Base-by-base conservation (phyloP, 305 asterid genomes). In the Plantago coronopus region DNA sequence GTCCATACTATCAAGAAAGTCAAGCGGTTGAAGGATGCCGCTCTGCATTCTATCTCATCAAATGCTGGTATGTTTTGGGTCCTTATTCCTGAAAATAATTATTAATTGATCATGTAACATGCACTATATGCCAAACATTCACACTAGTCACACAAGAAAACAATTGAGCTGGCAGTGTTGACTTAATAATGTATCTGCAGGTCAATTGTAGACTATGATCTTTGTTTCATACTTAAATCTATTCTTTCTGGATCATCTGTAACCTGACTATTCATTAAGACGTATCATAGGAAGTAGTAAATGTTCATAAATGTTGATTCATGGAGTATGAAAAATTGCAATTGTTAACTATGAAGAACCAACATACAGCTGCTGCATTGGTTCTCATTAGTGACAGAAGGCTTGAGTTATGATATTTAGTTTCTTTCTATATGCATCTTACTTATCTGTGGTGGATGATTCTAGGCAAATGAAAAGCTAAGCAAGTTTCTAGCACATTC, bases 1-100 rank as follows among this genome's bases (percentile, higher is more conserved):
- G 68, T 50, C 45, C 72, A 71, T 55, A 61, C 69, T 48, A 46
- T 65, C 70, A 73, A 76, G 71, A 75, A 81, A 66, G 77, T 91
- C 77, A 76, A 70, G 75, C 75, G 63, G 45, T 76, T 88, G 71
- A 81, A 81, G 76, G 78, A 82, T 64, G 65, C 59, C 62, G 85
- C 87, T 54, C 54, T 75, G 57, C 69, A 68, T 57, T 72, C 79
- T 38, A 84, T 76, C 47, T 79, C 91, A 63, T 75, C 95, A 48
- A 77, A 59, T 68, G 84, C 96, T 66, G 89, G 98, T 91, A 85
- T 48, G 7, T 40, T 62, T 38, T 44, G 56, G 31, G 61, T 15
- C 68, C 46, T 72, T 54, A 31, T 44, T 61, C 37, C 17, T 57
- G 56, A 63, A 27, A 45, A 38, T 55, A 40, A 29, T 47, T 46